Evolutionary conservation across 2,329 filamentous ascomycete species (phyloP).

Genomic region (Trichoderma oligosporum): DNA sequence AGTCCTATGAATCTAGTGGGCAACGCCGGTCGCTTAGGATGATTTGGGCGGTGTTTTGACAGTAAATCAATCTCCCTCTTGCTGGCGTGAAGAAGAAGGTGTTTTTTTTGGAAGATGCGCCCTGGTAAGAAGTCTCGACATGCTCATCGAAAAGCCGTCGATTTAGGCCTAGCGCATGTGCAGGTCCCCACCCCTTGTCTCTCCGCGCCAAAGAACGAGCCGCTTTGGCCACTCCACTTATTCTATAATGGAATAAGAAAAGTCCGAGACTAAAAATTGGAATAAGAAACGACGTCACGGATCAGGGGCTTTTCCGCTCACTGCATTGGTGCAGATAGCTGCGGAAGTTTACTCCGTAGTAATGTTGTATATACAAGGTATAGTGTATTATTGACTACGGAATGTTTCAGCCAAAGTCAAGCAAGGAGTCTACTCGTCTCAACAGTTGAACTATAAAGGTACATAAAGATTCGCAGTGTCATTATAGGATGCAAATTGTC

Average conservation of each 20-base stretch:
- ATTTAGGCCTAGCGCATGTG: constrained; percentile 34
- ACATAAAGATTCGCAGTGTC: neutral
- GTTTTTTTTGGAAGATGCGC: constrained; percentile 34
- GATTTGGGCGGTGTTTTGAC: constrained; percentile 6
- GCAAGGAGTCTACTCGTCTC: neutral
- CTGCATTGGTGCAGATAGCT: constrained; percentile 1
- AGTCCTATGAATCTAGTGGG: neutral
- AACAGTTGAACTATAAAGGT: too few relatives aligned
- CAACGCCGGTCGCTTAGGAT: neutral
- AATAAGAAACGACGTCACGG: constrained; percentile 16
- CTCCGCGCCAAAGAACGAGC: constrained; percentile 16
- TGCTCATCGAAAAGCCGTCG: constrained; percentile 32
- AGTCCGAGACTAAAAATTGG: neutral
- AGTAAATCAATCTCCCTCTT: constrained; percentile 13
- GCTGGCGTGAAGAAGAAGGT: constrained; percentile 27
- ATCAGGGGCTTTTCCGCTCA: constrained; percentile 12
- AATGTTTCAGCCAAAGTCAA: neutral
- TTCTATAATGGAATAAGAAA: constrained; percentile 14
- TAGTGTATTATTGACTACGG: neutral
- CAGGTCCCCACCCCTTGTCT: constrained; percentile 22
- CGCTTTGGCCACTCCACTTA: neutral
- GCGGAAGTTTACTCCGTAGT: neutral
- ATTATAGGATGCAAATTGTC: neutral
- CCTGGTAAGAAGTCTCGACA: constrained; percentile 35
- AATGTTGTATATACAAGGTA: neutral